These are phyloP conservation scores for Eucommia ulmoides DNA, from an alignment of 257 asterid species.

Conservation along the genomic window DNA sequence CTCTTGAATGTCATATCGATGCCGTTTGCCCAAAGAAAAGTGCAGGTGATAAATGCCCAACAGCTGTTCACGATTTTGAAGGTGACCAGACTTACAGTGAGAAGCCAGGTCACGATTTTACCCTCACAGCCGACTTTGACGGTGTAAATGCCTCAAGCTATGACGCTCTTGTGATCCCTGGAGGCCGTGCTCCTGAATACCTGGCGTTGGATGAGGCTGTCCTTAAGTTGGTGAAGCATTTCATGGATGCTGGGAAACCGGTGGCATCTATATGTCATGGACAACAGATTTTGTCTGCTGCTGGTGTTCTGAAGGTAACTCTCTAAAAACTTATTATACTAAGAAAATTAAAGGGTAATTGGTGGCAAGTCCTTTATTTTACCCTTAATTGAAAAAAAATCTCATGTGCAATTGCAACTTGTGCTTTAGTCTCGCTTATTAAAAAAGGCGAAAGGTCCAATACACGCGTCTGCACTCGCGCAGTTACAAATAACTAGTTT, in stretches of 20 bases:
- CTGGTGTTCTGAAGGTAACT: slow-evolving; percentile 81
- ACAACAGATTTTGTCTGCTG: slow-evolving; percentile 91
- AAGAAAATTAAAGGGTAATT: too few species aligned
- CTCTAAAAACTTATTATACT: too few species aligned
- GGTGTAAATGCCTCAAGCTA: slow-evolving; percentile 49
- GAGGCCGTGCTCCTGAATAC: slow-evolving; percentile 97
- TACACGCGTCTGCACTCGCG: too few species aligned
- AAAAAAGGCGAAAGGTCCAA: too few species aligned
- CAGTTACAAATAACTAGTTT: too few species aligned
- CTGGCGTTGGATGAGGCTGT: slow-evolving; percentile 66
- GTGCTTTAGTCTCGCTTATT: too few species aligned
- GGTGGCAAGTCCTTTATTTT: too few species aligned
- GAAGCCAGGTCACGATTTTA: slow-evolving; percentile 89
- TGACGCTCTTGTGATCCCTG: slow-evolving; percentile 89
- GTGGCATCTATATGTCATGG: slow-evolving; percentile 97
- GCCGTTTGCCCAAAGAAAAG: slow-evolving; percentile 75
- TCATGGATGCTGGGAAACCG: slow-evolving; percentile 73
- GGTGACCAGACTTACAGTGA: slow-evolving; percentile 97
- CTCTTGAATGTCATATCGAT: slow-evolving; percentile 82
- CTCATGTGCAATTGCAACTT: too few species aligned
- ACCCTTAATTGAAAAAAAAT: too few species aligned
- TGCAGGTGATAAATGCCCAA: slow-evolving; percentile 63
- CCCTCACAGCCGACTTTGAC: slow-evolving; percentile 55
- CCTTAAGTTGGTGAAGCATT: slow-evolving; percentile 53
- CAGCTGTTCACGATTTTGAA: slow-evolving; percentile 95